Conservation (phyloP, 2,329 filamentous ascomycete genomes). For the Microascus cirrosus region DNA sequence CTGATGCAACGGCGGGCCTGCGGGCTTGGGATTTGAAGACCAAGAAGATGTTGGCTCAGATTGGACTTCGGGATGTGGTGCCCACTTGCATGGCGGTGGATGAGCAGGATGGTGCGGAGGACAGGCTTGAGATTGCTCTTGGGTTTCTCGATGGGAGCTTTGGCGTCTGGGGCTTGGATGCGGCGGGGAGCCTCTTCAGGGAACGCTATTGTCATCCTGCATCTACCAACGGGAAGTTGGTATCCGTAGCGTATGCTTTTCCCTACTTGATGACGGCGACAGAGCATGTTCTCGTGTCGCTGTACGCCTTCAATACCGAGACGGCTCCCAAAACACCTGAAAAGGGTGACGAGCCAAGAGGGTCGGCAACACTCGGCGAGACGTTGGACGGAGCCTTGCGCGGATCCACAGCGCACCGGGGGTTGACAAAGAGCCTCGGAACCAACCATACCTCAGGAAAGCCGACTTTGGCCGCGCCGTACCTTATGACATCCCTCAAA, state of each 20-base stretch:
- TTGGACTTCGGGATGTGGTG: slow-evolving; percentile 19
- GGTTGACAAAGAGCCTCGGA: not conserved
- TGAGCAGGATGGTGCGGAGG: slow-evolving; percentile 28
- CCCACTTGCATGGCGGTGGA: slow-evolving; percentile 61
- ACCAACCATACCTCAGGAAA: not conserved
- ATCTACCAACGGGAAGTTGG: slow-evolving; percentile 54
- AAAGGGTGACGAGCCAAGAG: not conserved
- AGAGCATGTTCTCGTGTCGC: slow-evolving; percentile 57
- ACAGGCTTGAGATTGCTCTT: slow-evolving; percentile 47
- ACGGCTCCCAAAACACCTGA: not conserved
- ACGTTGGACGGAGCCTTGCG: not conserved
- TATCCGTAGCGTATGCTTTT: slow-evolving; percentile 58
- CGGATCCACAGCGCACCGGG: not conserved
- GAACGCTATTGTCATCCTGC: slow-evolving; percentile 47
- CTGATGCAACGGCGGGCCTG: slow-evolving; percentile 56
- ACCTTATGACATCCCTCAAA: slow-evolving; percentile 63
- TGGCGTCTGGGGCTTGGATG: slow-evolving; percentile 53
- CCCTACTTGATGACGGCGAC: slow-evolving; percentile 76
- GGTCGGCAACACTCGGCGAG: not conserved
- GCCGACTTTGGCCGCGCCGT: slow-evolving; percentile 13
- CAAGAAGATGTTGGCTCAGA: slow-evolving; percentile 45
- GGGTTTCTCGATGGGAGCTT: slow-evolving; percentile 66
- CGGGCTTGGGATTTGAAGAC: slow-evolving; percentile 68
- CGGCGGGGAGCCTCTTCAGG: slow-evolving; percentile 28
- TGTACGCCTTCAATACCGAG: slow-evolving; percentile 51